These are phyloP conservation scores for Solanum hybrid DNA, from an alignment of 305 asterid species.

Conservation along the genomic window DNA sequence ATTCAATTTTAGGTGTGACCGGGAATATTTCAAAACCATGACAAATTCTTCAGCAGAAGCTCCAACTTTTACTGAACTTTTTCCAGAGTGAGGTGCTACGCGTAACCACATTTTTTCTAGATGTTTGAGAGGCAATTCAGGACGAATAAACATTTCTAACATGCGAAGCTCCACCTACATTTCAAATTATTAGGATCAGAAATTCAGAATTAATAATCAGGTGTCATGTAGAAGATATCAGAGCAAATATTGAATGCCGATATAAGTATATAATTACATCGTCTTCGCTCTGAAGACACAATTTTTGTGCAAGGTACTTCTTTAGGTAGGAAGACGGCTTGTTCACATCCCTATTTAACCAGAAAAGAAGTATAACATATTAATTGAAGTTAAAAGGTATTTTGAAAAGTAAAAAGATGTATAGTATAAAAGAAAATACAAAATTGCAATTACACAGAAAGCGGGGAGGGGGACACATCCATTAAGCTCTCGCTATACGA, in stretches of 20 bases:
- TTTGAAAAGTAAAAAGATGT: too few species aligned
- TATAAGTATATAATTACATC: constrained; percentile 1
- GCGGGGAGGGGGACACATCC: too few species aligned
- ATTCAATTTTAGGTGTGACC: not conserved
- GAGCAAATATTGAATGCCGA: not conserved
- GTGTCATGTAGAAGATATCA: not conserved
- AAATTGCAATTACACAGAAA: too few species aligned
- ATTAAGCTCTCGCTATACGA: not conserved
- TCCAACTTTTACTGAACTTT: not conserved
- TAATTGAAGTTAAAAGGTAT: too few species aligned
- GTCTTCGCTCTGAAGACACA: not conserved
- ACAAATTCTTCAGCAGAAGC: not conserved
- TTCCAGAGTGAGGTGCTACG: not conserved
- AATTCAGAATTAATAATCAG: not conserved
- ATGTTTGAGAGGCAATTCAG: not conserved
- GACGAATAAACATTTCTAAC: not conserved
- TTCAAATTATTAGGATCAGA: not conserved
- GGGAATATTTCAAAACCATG: not conserved
- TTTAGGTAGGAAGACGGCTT: not conserved
- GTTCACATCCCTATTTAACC: not conserved
- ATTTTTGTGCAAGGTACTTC: constrained; percentile 5
- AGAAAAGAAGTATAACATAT: not conserved
- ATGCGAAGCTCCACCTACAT: not conserved
- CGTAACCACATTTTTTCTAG: not conserved
- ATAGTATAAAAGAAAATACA: too few species aligned